These are phyloP conservation scores for Astrothelium macrocarpum DNA, from an alignment of 495 filamentous ascomycete genomes.

Conservation along the genomic window DNA sequence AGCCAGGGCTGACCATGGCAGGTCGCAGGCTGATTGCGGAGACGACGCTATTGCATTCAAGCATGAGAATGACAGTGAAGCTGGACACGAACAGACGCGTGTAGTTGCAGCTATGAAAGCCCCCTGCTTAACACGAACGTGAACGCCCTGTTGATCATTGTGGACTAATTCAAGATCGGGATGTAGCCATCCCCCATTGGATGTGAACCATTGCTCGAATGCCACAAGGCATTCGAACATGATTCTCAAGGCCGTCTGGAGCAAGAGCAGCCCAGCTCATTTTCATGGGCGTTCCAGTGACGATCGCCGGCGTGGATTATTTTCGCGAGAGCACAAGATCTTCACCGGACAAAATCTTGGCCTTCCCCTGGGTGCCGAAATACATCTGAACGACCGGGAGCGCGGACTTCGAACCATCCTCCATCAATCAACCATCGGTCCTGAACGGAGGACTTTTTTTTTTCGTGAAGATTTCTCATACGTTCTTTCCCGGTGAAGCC, in stretches of 20 bases:
- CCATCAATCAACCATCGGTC: no score
- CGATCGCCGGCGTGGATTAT: neutral
- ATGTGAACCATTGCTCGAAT: constrained; percentile 33
- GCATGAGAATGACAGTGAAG: constrained; percentile 1
- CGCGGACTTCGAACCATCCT: neutral
- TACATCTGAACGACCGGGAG: neutral
- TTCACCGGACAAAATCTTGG: neutral
- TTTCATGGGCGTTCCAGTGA: neutral
- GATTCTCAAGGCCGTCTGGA: neutral
- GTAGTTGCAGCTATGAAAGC: neutral
- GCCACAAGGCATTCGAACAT: constrained; percentile 6
- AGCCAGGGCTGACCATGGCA: constrained; percentile 24
- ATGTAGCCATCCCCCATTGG: constrained; percentile 37
- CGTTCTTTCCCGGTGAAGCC: neutral
- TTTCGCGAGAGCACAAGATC: neutral
- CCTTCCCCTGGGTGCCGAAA: neutral
- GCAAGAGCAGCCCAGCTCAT: neutral
- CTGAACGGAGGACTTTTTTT: no score
- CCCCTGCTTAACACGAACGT: neutral
- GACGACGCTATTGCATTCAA: neutral
- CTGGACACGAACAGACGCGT: neutral
- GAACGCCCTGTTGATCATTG: constrained; percentile 32
- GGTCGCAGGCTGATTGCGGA: neutral
- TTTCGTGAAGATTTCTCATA: neutral
- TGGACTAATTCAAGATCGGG: constrained; percentile 35